Percentiles rank a stretch among this genome's conserved stretches.
phyloP scores from a whole-genome alignment of 768 basidiomycete genomes.

The Sarcodon aspratus region DNA sequence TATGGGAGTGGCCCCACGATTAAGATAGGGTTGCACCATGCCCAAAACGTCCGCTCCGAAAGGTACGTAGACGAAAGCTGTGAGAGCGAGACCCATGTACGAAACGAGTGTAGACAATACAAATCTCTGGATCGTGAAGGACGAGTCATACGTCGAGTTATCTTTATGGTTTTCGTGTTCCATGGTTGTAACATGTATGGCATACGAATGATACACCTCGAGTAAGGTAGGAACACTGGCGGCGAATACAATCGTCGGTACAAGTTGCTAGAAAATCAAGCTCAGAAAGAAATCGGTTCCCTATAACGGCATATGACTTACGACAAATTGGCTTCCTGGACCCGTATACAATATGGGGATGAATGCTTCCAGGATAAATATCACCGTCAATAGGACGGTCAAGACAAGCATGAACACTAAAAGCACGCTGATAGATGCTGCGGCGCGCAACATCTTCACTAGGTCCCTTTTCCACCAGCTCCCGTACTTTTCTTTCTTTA shows the following conservation, averaged over 20 bases:
- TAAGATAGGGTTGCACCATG: conserved; percentile 18
- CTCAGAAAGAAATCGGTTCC: not conserved
- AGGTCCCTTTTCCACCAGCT: conserved; percentile 69
- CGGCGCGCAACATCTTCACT: conserved; percentile 25
- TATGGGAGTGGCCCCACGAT: conserved; percentile 3
- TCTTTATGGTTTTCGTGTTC: conserved; percentile 65
- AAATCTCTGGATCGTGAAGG: conserved; percentile 86
- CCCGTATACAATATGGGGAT: conserved; percentile 84
- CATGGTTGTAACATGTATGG: conserved; percentile 69
- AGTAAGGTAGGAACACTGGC: conserved; percentile 74
- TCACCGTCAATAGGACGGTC: conserved; percentile 59
- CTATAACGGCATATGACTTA: conserved; percentile 25
- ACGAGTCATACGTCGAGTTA: conserved; percentile 53
- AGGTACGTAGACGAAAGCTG: conserved; percentile 91
- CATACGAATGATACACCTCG: conserved; percentile 57
- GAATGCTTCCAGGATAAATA: conserved; percentile 87
- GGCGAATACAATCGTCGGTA: conserved; percentile 78
- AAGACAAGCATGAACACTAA: conserved; percentile 61
- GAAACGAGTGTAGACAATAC: conserved; percentile 81
- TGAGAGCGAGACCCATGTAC: conserved; percentile 82
- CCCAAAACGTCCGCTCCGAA: conserved; percentile 82
- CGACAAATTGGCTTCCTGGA: conserved; percentile 67
- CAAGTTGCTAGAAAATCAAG: conserved; percentile 41
- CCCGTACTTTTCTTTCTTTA: conserved; percentile 12
- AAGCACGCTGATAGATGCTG: conserved; percentile 64